A percentile compares a stretch with the other conserved stretches of the same genome.
These are phyloP conservation scores for Oryza officinalis DNA, from an alignment of 176 grass and related monocot species.

Conservation along the genomic window DNA sequence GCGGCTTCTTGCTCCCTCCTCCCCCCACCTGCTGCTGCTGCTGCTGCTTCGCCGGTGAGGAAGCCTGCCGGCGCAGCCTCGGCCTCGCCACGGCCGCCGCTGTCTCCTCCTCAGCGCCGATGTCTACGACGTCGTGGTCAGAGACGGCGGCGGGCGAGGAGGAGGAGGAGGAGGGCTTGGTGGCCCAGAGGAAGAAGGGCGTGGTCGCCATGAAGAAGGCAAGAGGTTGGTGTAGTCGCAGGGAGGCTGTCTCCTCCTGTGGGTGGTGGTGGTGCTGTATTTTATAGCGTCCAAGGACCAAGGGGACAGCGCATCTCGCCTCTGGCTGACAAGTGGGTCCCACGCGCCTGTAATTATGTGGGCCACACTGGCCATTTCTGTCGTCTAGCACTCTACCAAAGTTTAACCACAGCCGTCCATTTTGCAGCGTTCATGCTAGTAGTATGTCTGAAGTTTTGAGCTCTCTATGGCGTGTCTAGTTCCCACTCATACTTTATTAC, in stretches of 20 bases:
- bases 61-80: conserved; percentile 4
- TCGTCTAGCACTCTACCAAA: not conserved
- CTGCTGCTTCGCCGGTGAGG: conserved; percentile 32
- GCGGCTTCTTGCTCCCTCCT: conserved; percentile 36
- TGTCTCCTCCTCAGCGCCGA: not conserved
- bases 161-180: not conserved
- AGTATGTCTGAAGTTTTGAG: not conserved
- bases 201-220: conserved; percentile 32
- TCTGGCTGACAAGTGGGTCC: not conserved
- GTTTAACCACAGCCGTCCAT: not conserved
- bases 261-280: not conserved
- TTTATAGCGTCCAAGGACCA: conserved; percentile 29
- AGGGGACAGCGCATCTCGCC: not conserved
- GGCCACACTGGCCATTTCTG: not conserved
- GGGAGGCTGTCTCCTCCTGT: not conserved
- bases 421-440: not conserved
- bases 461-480: not conserved
- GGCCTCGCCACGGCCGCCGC: conserved; percentile 17
- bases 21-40: not conserved
- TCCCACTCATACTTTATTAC: no score
- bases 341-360: not conserved
- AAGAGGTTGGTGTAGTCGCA: not conserved
- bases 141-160: not conserved
- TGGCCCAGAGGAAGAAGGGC: conserved; percentile 44
- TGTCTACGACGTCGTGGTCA: not conserved